Percentiles rank a stretch among this genome's conserved stretches.
These are phyloP conservation scores for Auriscalpium orientale DNA, from an alignment of 768 basidiomycete species.

Conservation along the genomic window DNA sequence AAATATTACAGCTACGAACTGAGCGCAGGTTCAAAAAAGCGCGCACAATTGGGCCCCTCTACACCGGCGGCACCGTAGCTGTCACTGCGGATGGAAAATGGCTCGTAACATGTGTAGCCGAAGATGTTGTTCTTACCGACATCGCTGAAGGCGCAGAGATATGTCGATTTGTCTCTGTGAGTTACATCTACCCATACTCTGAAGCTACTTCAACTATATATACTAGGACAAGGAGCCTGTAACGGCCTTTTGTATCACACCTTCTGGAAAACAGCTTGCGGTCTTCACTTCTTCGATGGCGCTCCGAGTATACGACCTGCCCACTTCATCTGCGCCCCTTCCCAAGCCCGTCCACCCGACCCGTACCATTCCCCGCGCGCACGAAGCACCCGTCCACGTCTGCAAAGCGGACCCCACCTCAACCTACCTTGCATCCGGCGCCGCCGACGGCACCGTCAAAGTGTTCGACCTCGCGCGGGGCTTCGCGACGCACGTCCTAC, in stretches of 20 bases:
- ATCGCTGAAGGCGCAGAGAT: slow-evolving; percentile 66
- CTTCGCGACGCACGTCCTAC: slow-evolving; percentile 89
- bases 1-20: no score
- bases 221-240: slow-evolving; percentile 79
- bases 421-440: slow-evolving; percentile 88
- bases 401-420: slow-evolving; percentile 80
- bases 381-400: slow-evolving; percentile 91
- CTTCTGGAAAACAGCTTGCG: slow-evolving; percentile 63
- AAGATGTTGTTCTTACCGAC: slow-evolving; percentile 79
- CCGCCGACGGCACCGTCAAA: slow-evolving; percentile 94
- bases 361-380: slow-evolving; percentile 75
- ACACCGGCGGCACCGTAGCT: slow-evolving; percentile 84
- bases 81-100: slow-evolving; percentile 69
- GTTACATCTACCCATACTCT: neutral
- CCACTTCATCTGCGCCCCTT: slow-evolving; percentile 34
- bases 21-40: slow-evolving; percentile 63
- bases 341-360: slow-evolving; percentile 54
- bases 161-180: slow-evolving; percentile 82
- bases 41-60: slow-evolving; percentile 67
- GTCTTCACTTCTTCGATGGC: slow-evolving; percentile 78
- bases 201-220: slow-evolving; percentile 5
- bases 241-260: slow-evolving; percentile 77
- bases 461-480: slow-evolving; percentile 90
- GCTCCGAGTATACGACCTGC: slow-evolving; percentile 79
- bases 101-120: slow-evolving; percentile 81